Base-by-base conservation (phyloP, 2,329 filamentous ascomycete genomes). In the Ilyonectria sp. region DNA sequence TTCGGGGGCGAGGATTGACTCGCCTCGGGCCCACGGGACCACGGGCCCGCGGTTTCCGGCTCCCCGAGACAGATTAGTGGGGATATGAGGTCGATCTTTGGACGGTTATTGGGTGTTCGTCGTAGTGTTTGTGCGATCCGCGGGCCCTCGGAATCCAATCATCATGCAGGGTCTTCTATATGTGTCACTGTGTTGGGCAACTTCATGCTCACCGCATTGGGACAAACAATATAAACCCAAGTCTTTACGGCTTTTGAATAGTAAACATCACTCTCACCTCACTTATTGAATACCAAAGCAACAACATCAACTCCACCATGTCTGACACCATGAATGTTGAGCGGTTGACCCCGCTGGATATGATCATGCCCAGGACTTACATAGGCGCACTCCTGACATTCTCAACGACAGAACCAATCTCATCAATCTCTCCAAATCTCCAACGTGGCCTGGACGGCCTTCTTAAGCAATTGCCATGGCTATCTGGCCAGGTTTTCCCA, bases 21-120 rank as follows among this genome's bases (percentile, higher is more conserved):
- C 21, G 21, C 21, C 37, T 10, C 61, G 69, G 46, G 46, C 21
- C 69, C 69, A 67, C 69, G 69, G 69, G 62, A 4, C 23, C 23
- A 23, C 23, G 23, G 23, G 23, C 35, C 61, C 69, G 52, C 59
- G 69, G 69, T 47, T 8, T 29, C 68, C 65, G 65, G 52, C 40
- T 15, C 29, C 11, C 66, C 62, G 65, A 54, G 37, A 40, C 37
- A 40, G 6, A 40, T 40, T 40, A 40, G 37, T 40, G 37, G 37
- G 13, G 10, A 10, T 13, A 6, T 15, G 1, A 15, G 3, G 3
- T 13, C 15, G 15, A 17, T 15, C 13, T 15, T 13, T 15, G 6
- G 6, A 6, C 37, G 15, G 10, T 40, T 40, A 40, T 15, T 40
- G 15, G 37, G 6, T 6, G n/a, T 15, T 15, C 4, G 1, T 23